Base-by-base conservation (phyloP, 495 filamentous ascomycete species). In the Patellaria atrata region DNA sequence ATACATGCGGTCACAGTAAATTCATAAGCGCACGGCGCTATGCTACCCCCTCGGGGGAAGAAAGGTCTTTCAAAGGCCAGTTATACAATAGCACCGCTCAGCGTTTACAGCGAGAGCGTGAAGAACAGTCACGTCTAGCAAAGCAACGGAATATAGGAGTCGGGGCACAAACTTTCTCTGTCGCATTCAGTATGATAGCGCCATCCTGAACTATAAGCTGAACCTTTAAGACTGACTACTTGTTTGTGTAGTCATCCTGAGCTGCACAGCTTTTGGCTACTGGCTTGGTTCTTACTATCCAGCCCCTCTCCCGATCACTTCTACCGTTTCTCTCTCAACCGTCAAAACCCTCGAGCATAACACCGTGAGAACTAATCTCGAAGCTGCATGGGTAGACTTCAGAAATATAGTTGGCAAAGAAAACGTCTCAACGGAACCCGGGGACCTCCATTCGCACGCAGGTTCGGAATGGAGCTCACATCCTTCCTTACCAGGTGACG, bases 371-470 rank as follows among this genome's bases (percentile, higher is more conserved):
- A 63, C 71, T 12, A 89, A 86, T 48, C 70, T 96, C 24, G 77
- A 96, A 60, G 83, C 91, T 6, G 82, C 87, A 3, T 97, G 91
- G 89, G 63, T 77, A 4, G 89, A 97, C 54, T 86, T 96, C 50
- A 73, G 76, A 25, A 67, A 70, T 18, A 78, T 97, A 13, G 68
- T 96, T 6, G 89, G 91, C 32, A 62, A 70, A 38, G 79, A 85
- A 19, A 75, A 94, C 55, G 79, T 97, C 22, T 84, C 78, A 27
- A 93, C 87, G 0, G 42, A 69, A 25, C 61, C 64, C 5, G 61
- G 58, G 8, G 80, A 93, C 39, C 55, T 86, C 24, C 57, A 67
- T 7, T 60, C 64, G 8, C 89, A 94, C 54, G 65, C 86, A 1
- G 79, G 77, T 6, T 87, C 80, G 7, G 81, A 87, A 21, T 97